Evolutionary conservation across 345 rosid genomes (phyloP).

Genomic region (Salix dunnii): DNA sequence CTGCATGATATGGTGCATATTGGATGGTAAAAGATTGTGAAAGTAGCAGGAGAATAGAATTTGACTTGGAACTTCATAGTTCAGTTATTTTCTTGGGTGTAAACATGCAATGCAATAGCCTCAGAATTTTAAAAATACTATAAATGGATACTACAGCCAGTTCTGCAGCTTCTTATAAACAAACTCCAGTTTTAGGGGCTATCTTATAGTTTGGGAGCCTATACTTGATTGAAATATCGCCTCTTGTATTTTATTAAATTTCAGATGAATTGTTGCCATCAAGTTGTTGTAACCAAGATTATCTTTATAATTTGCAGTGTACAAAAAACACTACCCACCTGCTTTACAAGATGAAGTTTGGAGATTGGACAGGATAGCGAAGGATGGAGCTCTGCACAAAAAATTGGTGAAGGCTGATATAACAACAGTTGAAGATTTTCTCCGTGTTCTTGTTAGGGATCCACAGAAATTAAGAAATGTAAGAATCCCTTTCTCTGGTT

Average conservation of each 20-base stretch:
- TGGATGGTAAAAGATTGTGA: neutral
- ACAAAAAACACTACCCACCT: conserved; percentile 95
- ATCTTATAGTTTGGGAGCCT: neutral
- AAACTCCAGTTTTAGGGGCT: neutral
- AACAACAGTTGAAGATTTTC: conserved; percentile 80
- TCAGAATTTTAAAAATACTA: neutral
- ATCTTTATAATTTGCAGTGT: conserved; percentile 46
- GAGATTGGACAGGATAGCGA: conserved; percentile 92
- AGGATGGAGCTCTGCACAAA: conserved; percentile 92
- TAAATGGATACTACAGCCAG: neutral
- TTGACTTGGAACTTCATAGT: neutral
- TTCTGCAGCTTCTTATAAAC: neutral
- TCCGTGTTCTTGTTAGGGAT: conserved; percentile 66
- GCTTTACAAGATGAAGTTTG: conserved; percentile 90
- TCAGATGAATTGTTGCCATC: neutral
- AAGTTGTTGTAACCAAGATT: conserved; percentile 1
- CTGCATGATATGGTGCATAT: neutral
- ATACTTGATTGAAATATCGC: neutral
- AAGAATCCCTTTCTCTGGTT: conserved; percentile 17
- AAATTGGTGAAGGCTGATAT: conserved; percentile 61
- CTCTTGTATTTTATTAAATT: neutral
- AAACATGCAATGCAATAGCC: neutral
- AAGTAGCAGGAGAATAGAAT: neutral
- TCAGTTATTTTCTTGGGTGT: neutral
- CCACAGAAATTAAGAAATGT: conserved; percentile 73